phyloP scores from a whole-genome alignment of 75 land plant species.

The Sequoiadendron giganteum region DNA sequence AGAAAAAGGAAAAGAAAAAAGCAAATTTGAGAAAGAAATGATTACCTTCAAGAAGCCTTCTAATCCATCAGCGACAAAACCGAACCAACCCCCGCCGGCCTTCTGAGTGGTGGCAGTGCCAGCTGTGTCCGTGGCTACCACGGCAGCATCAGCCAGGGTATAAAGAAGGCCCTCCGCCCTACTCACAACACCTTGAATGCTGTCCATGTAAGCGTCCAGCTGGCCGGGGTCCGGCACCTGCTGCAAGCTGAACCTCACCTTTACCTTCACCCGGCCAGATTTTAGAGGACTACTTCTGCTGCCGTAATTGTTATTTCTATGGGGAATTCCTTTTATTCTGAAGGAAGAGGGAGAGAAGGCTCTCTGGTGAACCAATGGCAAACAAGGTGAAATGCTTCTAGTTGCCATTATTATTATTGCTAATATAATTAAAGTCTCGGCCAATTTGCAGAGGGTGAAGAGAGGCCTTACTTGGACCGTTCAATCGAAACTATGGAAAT shows the following conservation, averaged over 20 bases:
- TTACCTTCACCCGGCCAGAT: neutral
- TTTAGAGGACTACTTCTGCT: neutral
- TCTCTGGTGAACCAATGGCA: neutral
- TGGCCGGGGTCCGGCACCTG: conserved; percentile 2
- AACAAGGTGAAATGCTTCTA: neutral
- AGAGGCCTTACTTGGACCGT: neutral
- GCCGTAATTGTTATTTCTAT: neutral
- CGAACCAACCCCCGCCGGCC: conserved; percentile 76
- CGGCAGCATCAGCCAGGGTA: conserved; percentile 51
- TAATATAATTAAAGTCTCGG: neutral
- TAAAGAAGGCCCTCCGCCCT: conserved; percentile 55
- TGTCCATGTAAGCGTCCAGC: conserved; percentile 29
- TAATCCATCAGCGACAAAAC: conserved; percentile 77
- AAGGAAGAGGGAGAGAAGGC: neutral
- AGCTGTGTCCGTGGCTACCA: conserved; percentile 18
- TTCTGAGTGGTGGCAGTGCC: conserved; percentile 32
- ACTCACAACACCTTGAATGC: conserved; percentile 21
- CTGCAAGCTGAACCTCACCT: conserved; percentile 10
- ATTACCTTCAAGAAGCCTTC: conserved; percentile 87
- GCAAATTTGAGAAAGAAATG: neutral
- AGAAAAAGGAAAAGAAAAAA: neutral
- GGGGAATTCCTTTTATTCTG: neutral
- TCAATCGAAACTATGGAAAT: neutral
- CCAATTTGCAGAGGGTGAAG: neutral
- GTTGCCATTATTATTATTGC: neutral